Evolutionary conservation across 352 stramenopile genomes (phyloP).

Genomic region (Phytopythium aichiense): DNA sequence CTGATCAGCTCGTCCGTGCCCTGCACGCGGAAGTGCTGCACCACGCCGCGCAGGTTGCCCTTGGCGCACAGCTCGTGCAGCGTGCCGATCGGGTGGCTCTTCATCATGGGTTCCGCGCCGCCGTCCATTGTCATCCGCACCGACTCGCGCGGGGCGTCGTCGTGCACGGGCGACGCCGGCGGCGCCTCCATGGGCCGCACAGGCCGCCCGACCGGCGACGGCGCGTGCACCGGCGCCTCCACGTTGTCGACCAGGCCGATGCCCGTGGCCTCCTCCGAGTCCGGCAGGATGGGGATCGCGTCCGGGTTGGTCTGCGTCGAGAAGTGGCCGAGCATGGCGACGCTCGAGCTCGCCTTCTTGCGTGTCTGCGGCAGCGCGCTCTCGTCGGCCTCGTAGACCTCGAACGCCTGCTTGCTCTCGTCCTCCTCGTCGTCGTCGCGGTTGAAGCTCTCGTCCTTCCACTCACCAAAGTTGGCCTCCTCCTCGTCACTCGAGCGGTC

Average conservation of each 20-base stretch:
- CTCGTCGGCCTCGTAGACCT: constrained; percentile 9
- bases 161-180: constrained; percentile 27
- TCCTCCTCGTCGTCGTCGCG: constrained; percentile 25
- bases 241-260: constrained; percentile 63
- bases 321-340: constrained; percentile 71
- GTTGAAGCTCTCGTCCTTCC: constrained; percentile 33
- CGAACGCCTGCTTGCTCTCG: constrained; percentile 14
- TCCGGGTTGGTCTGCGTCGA: constrained; percentile 50
- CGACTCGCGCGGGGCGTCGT: constrained; percentile 47
- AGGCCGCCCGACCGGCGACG: constrained; percentile 27
- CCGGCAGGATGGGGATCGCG: constrained; percentile 53
- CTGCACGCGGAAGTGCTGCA: constrained; percentile 74
- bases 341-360: constrained; percentile 54
- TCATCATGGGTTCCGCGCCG: constrained; percentile 58
- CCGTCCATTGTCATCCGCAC: constrained; percentile 72
- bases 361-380: constrained; percentile 25
- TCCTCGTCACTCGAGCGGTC: constrained; percentile 15
- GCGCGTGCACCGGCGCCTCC: constrained; percentile 20
- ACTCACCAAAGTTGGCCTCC: constrained; percentile 25
- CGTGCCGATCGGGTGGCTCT: constrained; percentile 75
- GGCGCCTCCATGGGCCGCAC: constrained; percentile 32
- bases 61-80: constrained; percentile 78
- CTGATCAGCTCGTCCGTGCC: constrained; percentile 58
- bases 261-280: constrained; percentile 39
- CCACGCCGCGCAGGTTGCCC: constrained; percentile 70